Evolutionary conservation across 345 rosid species (phyloP), one percentile per base, ranked within the genome.

Genomic region (Pelargonium nanum): DNA sequence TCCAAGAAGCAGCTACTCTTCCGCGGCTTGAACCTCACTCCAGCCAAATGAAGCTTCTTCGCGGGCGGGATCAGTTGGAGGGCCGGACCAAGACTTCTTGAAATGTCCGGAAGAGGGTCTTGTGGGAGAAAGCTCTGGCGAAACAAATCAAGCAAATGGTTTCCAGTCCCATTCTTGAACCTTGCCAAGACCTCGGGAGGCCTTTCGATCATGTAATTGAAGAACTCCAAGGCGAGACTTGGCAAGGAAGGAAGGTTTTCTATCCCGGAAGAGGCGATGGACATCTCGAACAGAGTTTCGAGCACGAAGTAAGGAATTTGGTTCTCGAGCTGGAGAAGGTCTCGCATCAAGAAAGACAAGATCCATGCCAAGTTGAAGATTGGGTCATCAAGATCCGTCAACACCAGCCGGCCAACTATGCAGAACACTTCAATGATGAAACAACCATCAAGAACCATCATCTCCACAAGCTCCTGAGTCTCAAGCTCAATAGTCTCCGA

Each of bases 391-490:
- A 5, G 24, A 58, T 81, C 72, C 0, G 66, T 20, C 2, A 54
- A 21, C 0, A 70, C 63, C n/a, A 75, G 19, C 2, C 68, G 8
- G 0, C 74, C 78, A 6, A 70, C 74, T 10, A 76, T 69, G 26
- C 75, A 53, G 56, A 81, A 74, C 21, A 84, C 57, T 55, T 77
- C 78, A 45, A 84, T 68, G 22, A 84, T 71, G 60, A 84, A 84
- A 26, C 89, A 84, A 15, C 84, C 80, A 44, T 84, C 86, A n/a
- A 84, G 82, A 55, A 79, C 74, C 80, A 84, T 75, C 80, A 81
- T 75, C 68, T 77, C 74, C 1, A 79, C 56, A 0, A 83, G 40
- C 1, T 71, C 63, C 4, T 53, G 21, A 28, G 51, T 60, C 20
- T n/a, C 28, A 10, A 56, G 24, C 0, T 28, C 28, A 2, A 58